Conservation (phyloP, 805 yeast species). For the Candida sakaeoensis region DNA sequence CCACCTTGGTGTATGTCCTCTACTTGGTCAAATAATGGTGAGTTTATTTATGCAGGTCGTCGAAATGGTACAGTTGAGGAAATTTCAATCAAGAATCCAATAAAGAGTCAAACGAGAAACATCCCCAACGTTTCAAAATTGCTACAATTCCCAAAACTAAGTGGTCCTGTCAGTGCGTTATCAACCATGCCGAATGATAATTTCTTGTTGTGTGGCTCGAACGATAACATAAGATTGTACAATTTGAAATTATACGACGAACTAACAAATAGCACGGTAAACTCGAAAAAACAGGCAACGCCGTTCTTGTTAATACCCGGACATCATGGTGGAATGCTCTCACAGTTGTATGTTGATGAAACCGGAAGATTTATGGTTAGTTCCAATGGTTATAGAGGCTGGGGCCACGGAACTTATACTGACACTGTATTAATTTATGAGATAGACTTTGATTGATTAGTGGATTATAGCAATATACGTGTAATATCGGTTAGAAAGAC, state of each 20-base stretch:
- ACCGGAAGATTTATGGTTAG: conserved; percentile 85
- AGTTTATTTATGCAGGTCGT: conserved; percentile 76
- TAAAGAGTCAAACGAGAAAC: conserved; percentile 23
- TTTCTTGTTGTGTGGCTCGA: conserved; percentile 82
- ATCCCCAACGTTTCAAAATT: conserved; percentile 50
- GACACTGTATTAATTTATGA: conserved; percentile 83
- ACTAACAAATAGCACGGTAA: conserved; percentile 17
- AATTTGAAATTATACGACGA: conserved; percentile 54
- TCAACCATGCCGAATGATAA: conserved; percentile 75
- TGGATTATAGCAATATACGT: neutral
- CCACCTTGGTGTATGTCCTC: conserved; percentile 96
- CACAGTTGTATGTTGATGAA: conserved; percentile 77
- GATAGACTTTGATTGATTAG: conserved; percentile 44
- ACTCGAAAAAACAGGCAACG: conserved; percentile 40
- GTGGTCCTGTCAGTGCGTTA: conserved; percentile 87
- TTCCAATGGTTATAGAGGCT: conserved; percentile 92
- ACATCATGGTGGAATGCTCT: conserved; percentile 88
- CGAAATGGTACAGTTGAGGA: conserved; percentile 86
- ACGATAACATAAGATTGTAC: conserved; percentile 84
- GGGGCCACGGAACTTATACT: conserved; percentile 77
- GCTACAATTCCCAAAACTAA: conserved; percentile 74
- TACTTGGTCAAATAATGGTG: conserved; percentile 85
- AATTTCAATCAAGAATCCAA: conserved; percentile 59
- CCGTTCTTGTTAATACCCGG: conserved; percentile 94
- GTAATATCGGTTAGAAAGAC: no score